Evolutionary conservation across 1,284 basidiomycete genomes (phyloP).

Genomic region (Cryptococcus floricola): DNA sequence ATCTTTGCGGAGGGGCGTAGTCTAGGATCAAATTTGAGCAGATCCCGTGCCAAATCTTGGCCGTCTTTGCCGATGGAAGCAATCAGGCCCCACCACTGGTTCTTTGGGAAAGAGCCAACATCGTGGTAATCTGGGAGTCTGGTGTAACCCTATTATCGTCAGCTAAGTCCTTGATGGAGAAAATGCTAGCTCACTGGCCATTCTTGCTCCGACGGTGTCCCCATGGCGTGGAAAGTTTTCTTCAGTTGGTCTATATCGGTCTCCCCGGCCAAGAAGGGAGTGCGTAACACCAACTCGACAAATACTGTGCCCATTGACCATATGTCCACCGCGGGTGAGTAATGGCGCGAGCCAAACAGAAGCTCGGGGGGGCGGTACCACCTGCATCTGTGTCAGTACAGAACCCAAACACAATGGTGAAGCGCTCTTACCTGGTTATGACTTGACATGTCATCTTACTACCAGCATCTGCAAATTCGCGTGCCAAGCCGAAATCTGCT

Average conservation of each 20-base stretch:
- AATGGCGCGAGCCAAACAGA: conserved; percentile 90
- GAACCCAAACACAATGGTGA: background rate
- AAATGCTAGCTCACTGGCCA: conserved; percentile 70
- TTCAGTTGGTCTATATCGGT: conserved; percentile 95
- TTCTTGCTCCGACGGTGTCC: conserved; percentile 90
- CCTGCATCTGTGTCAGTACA: conserved; percentile 49
- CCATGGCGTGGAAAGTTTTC: conserved; percentile 88
- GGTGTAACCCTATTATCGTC: conserved; percentile 66
- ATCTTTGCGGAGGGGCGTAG: conserved; percentile 76
- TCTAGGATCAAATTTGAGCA: conserved; percentile 80
- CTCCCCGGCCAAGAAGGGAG: conserved; percentile 92
- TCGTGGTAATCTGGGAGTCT: conserved; percentile 84
- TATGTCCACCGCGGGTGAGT: conserved; percentile 96
- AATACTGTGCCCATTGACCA: conserved; percentile 99
- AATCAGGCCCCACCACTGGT: conserved; percentile 65
- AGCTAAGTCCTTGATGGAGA: background rate
- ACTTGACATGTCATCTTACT: conserved; percentile 98
- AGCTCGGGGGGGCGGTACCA: conserved; percentile 99
- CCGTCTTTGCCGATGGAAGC: conserved; percentile 84
- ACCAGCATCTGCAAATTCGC: conserved; percentile 76
- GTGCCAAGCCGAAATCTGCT: conserved; percentile 97
- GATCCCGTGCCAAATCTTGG: conserved; percentile 74
- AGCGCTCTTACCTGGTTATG: conserved; percentile 71
- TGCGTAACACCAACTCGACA: conserved; percentile 76
- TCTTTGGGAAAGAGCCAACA: conserved; percentile 72